Conservation (phyloP, 2,329 filamentous ascomycete genomes). For the Fusarium longipes region DNA sequence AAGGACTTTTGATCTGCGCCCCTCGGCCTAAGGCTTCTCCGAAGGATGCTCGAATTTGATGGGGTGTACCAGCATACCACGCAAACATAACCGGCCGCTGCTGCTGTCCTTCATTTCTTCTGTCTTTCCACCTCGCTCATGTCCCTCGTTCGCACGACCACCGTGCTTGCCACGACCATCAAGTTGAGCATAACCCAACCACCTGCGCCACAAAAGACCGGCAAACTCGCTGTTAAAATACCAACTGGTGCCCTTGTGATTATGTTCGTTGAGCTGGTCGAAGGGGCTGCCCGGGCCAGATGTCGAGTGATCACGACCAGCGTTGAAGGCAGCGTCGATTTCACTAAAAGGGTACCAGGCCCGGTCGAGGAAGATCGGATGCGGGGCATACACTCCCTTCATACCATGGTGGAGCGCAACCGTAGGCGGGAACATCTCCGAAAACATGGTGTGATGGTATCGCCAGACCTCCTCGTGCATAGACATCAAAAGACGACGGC, state of each 20-base stretch:
- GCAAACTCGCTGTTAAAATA: conserved; percentile 86
- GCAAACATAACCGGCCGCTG: conserved; percentile 79
- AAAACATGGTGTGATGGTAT: conserved; percentile 77
- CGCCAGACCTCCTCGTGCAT: conserved; percentile 81
- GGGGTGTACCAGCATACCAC: conserved; percentile 83
- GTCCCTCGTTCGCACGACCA: conserved; percentile 61
- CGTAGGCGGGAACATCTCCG: conserved; percentile 81
- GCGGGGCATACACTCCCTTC: conserved; percentile 83
- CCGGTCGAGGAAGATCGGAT: conserved; percentile 83
- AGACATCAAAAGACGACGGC: conserved; percentile 71
- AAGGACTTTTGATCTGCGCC: background rate
- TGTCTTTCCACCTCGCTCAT: conserved; percentile 61
- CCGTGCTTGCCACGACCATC: conserved; percentile 62
- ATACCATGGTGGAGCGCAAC: conserved; percentile 79
- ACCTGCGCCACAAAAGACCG: conserved; percentile 80
- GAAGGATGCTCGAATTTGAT: conserved; percentile 73
- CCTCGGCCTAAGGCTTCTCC: conserved; percentile 50
- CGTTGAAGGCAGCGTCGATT: conserved; percentile 82
- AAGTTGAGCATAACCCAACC: conserved; percentile 72
- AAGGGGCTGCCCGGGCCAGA: conserved; percentile 75
- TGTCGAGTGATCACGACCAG: conserved; percentile 73
- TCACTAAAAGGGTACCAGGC: conserved; percentile 74
- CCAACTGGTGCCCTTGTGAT: conserved; percentile 84
- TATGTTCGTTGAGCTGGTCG: conserved; percentile 78
- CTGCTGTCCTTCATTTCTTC: conserved; percentile 59